A percentile compares a stretch with the other conserved stretches of the same genome.
Conservation (phyloP, 225 moss, liverwort and hornwort genomes). For the Marchantia polymorpha region DNA sequence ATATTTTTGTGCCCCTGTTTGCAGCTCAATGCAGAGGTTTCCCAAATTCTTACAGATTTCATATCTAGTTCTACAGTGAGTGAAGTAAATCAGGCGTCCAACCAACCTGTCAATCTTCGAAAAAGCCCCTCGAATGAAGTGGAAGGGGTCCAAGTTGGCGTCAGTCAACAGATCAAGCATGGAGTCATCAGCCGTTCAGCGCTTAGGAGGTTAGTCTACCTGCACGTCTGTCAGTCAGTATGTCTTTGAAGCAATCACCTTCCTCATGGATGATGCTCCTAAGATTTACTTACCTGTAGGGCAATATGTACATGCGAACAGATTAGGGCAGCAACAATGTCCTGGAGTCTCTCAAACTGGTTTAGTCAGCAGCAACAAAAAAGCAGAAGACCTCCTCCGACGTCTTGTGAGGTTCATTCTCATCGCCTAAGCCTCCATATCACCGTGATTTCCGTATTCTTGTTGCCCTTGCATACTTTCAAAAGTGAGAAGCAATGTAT, state of each 20-base stretch:
- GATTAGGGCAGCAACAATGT: slow-evolving; percentile 35
- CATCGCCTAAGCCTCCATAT: not conserved
- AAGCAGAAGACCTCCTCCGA: slow-evolving; percentile 30
- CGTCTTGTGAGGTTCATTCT: slow-evolving; percentile 21
- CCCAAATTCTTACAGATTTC: slow-evolving; percentile 33
- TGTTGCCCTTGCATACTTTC: not conserved
- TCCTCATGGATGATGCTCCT: not conserved
- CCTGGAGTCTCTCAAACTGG: slow-evolving; percentile 22
- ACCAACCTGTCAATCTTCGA: not conserved
- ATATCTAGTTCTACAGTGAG: not conserved
- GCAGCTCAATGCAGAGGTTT: slow-evolving; percentile 40
- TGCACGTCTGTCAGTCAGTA: not conserved
- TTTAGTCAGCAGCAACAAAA: slow-evolving; percentile 12
- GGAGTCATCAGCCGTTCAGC: slow-evolving; percentile 43
- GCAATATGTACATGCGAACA: not conserved
- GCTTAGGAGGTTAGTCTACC: slow-evolving; percentile 23
- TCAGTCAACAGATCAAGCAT: slow-evolving; percentile 28
- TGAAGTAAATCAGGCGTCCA: not conserved
- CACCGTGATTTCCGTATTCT: too few relatives aligned
- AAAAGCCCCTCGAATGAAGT: slow-evolving; percentile 18
- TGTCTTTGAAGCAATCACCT: not conserved
- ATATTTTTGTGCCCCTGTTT: not conserved
- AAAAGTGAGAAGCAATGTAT: not conserved
- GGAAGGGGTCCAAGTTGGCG: slow-evolving; percentile 10
- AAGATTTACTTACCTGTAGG: not conserved